Conservation (phyloP, 2,329 filamentous ascomycete genomes). For the Ambrosiella xylebori region DNA sequence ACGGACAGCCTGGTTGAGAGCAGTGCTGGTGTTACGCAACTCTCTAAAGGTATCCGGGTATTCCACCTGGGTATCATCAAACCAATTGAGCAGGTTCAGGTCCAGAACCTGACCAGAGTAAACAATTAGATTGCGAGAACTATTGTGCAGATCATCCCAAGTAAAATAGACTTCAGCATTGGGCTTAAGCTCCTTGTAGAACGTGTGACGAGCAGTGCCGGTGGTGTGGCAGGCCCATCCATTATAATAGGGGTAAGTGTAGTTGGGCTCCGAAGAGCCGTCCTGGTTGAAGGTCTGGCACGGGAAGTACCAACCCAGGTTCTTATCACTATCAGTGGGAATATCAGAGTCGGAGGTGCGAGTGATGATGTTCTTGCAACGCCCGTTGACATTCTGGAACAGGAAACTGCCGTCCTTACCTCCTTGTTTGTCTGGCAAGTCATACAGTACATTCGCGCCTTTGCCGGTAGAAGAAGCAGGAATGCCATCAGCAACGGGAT, state of each 20-base stretch:
- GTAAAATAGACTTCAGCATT: constrained; percentile 87
- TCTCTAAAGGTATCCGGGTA: constrained; percentile 65
- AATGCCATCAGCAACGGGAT: constrained; percentile 68
- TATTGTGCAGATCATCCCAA: constrained; percentile 87
- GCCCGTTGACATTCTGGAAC: constrained; percentile 96
- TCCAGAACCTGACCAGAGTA: constrained; percentile 92
- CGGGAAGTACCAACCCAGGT: constrained; percentile 94
- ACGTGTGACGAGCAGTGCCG: constrained; percentile 45
- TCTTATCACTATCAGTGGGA: constrained; percentile 51
- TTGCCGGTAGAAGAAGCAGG: constrained; percentile 30
- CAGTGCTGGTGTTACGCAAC: constrained; percentile 48
- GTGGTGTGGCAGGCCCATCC: constrained; percentile 86
- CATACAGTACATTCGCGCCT: constrained; percentile 67
- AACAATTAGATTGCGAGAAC: constrained; percentile 74
- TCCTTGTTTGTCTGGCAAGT: constrained; percentile 62
- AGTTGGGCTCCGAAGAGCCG: constrained; percentile 63
- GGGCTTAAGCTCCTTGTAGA: constrained; percentile 51
- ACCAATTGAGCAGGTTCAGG: constrained; percentile 74
- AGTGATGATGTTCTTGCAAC: constrained; percentile 82
- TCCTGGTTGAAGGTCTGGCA: constrained; percentile 88
- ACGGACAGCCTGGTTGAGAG: constrained; percentile 44
- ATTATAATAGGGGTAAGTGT: constrained; percentile 55
- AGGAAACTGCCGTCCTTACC: constrained; percentile 93
- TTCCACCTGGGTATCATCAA: constrained; percentile 63
- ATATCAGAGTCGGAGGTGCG: constrained; percentile 54